Evolutionary conservation across 495 filamentous ascomycete genomes (phyloP).

Genomic region (Recurvomyces mirabilis): DNA sequence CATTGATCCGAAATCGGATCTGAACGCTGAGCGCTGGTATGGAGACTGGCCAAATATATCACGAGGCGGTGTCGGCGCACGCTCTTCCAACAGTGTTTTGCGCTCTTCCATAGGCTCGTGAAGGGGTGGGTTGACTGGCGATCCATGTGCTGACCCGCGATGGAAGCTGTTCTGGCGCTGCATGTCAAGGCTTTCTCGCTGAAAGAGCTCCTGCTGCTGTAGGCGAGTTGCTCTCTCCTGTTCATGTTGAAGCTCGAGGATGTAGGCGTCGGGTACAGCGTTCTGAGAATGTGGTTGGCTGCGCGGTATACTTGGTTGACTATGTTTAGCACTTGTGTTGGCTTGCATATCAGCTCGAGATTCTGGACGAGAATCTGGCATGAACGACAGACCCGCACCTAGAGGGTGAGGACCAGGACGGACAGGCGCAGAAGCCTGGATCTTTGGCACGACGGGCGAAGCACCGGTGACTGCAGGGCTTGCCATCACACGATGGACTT

Average conservation of each 20-base stretch:
- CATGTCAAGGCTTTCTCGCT: conserved; percentile 8
- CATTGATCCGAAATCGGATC: neutral
- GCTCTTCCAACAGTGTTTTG: conserved; percentile 12
- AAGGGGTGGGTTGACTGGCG: conserved; percentile 11
- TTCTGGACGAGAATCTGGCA: conserved; percentile 12
- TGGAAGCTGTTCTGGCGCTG: conserved; percentile 2
- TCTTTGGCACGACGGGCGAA: conserved; percentile 5
- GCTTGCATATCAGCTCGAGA: conserved; percentile 1
- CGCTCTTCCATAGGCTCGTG: conserved; percentile 8
- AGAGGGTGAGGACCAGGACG: conserved; percentile 11
- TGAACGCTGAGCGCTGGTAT: conserved; percentile 1
- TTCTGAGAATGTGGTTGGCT: conserved; percentile 7
- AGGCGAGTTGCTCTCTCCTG: conserved; percentile 13
- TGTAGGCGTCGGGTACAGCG: neutral
- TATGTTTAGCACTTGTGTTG: neutral
- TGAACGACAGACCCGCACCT: conserved; percentile 9
- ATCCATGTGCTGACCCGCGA: conserved; percentile 10
- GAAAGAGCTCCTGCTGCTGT: conserved; percentile 14
- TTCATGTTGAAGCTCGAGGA: conserved; percentile 9
- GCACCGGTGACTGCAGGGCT: conserved; percentile 12
- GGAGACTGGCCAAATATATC: neutral
- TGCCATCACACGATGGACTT: conserved; percentile 12
- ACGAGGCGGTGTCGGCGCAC: conserved; percentile 11
- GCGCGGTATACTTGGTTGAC: conserved; percentile 7
- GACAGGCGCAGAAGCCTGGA: neutral